Evolutionary conservation across 2,329 filamentous ascomycete genomes (phyloP), one percentile per base, ranked within the genome.

Genomic region (Stylonectria norvegica): DNA sequence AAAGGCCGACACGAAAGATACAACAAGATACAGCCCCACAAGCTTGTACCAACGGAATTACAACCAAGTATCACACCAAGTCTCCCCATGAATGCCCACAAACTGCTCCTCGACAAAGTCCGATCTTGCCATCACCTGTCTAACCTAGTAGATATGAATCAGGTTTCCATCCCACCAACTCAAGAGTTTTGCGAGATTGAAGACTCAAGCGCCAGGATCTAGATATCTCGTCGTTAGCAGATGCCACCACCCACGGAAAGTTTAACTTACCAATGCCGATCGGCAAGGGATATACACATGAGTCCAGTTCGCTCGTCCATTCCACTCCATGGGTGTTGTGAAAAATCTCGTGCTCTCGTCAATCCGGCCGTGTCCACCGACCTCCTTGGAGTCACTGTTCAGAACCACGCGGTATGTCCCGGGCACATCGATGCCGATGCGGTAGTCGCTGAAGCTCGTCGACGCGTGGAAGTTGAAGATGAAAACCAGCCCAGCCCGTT

Each of bases 391-490:
- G 63, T 98, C 93, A 0, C 84, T 84, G 64, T 91, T 89, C 30
- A 98, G 73, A 4, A 95, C 83, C 39, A 95, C 81, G 40, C 80
- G 78, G 67, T 98, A 98, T 2, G 87, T 95, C 27, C 93, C 93
- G 4, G 85, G 69, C 15, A 80, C 73, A 36, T 97, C 89, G 27
- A 98, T 76, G 14, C 93, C 93, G 33, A 98, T 84, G 25, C 91
- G 81, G 64, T 96, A 98, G 66, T 97, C 93, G 9, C 84, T 83
- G 67, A 86, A 98, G 65, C 89, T 95, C 52, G 84, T 70, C 19
- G 78, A 79, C 0, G 87, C 82, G 62, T 97, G 83, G 75, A 97
- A 96, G 69, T 98, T 98, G 76, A 98, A 97, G 55, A 96, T 77
- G 73, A 90, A 98, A 9, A 98, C 73, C 43, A 95, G 70, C 0